These are phyloP conservation scores for Pseudocercospora macadamiae DNA, from an alignment of 2,329 filamentous ascomycete species.

Conservation along the genomic window DNA sequence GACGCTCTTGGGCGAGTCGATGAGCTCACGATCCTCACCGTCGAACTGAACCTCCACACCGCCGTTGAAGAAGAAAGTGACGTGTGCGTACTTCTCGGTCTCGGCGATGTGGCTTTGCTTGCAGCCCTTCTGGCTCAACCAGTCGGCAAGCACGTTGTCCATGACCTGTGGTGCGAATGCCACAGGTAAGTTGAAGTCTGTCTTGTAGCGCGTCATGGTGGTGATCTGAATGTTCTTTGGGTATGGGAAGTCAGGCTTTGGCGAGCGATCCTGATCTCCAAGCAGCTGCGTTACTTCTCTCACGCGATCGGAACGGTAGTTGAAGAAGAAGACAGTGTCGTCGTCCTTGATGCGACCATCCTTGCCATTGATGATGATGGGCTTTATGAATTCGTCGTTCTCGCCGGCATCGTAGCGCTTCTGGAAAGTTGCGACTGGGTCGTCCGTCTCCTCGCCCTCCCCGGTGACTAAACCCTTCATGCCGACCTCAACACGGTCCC, in stretches of 20 bases:
- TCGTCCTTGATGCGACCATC: conserved; percentile 85
- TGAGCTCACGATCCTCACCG: conserved; percentile 88
- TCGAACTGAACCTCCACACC: conserved; percentile 96
- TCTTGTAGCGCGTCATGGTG: conserved; percentile 99
- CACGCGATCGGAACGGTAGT: conserved; percentile 97
- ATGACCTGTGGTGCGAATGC: conserved; percentile 95
- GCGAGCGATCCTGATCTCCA: conserved; percentile 88
- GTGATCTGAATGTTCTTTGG: conserved; percentile 85
- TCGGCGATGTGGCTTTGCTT: conserved; percentile 97
- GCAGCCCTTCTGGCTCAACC: conserved; percentile 83
- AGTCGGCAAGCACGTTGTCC: conserved; percentile 98
- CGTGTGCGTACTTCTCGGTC: conserved; percentile 99
- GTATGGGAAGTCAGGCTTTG: conserved; percentile 87
- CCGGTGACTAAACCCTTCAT: conserved; percentile 84
- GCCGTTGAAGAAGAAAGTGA: conserved; percentile 99
- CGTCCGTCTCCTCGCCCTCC: conserved; percentile 81
- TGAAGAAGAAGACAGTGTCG: conserved; percentile 99
- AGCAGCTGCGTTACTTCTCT: conserved; percentile 95
- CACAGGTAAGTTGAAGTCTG: conserved; percentile 86
- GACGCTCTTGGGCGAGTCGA: conserved; percentile 84
- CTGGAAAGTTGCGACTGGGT: conserved; percentile 84
- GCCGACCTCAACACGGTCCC: conserved; percentile 90
- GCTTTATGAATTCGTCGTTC: conserved; percentile 97
- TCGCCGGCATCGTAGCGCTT: conserved; percentile 85
- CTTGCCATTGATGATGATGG: conserved; percentile 89